phyloP scores from a whole-genome alignment of 768 basidiomycete genomes.

The Termitomyces titanicus region DNA sequence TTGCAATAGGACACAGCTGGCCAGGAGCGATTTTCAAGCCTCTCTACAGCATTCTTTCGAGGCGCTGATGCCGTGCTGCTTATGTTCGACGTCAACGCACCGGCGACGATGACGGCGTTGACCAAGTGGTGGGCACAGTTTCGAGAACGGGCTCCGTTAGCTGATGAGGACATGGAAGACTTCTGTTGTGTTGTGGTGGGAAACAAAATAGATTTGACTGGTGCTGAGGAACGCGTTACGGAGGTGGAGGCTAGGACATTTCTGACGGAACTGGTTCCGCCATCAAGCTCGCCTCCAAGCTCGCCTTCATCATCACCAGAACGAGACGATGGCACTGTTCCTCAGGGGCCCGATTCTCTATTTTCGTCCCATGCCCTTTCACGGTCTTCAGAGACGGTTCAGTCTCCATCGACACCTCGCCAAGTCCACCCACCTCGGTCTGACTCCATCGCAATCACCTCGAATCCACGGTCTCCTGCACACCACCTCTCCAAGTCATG shows the following conservation, averaged over 20 bases:
- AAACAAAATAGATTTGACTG: slow-evolving; percentile 69
- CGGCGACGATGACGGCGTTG: slow-evolving; percentile 55
- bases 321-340: not conserved
- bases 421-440: slow-evolving; percentile 7
- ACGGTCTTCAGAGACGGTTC: slow-evolving; percentile 12
- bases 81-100: slow-evolving; percentile 75
- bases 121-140: slow-evolving; percentile 82
- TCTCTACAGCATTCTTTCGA: slow-evolving; percentile 81
- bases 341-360: slow-evolving; percentile 6
- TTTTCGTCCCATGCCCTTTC: slow-evolving; percentile 19
- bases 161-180: slow-evolving; percentile 55
- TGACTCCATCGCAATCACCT: slow-evolving; percentile 26
- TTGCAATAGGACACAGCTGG: slow-evolving; percentile 71
- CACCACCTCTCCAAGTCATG: slow-evolving; percentile 35
- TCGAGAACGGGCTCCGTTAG: slow-evolving; percentile 58
- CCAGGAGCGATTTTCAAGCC: slow-evolving; percentile 82
- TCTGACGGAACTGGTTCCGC: slow-evolving; percentile 55
- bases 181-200: slow-evolving; percentile 77
- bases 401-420: slow-evolving; percentile 10
- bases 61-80: slow-evolving; percentile 81
- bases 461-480: slow-evolving; percentile 26
- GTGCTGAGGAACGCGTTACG: slow-evolving; percentile 22
- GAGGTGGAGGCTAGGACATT: slow-evolving; percentile 48
- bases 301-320: slow-evolving; percentile 14
- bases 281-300: no score